Base-by-base conservation (phyloP, 1,139 yeast species). In the Saccharomyces hybrid region DNA sequence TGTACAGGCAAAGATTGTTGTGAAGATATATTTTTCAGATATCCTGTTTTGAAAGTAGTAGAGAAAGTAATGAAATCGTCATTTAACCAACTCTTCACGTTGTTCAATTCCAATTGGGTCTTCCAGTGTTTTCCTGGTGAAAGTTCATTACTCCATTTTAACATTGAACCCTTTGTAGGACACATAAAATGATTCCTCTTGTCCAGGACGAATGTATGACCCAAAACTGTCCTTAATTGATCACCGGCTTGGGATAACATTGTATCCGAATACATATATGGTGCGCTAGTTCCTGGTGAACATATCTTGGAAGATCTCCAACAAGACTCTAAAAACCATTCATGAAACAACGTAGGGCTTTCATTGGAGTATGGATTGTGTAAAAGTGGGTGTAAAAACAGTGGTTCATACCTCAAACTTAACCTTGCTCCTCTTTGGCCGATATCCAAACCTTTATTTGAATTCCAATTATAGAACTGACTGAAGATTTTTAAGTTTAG, bases 141-240 rank as follows among this genome's bases (percentile, higher is more conserved):
- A 25, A 80, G 64, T 65, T 93, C 97, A 16, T 82, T 69, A 1
- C 81, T 78, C 0, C 81, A 55, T 56, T 83, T 79, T 49, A 81
- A 59, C 49, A 75, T 73, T 32, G 70, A 66, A 0, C 99, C 99
- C 1, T 60, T 57, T 0, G 80, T 73, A 0, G 93, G 89, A 49
- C 84, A 73, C 31, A 79, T 76, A 16, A 68, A 65, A 56, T 76
- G 78, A 63, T 84, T 78, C 65, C 95, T 75, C 3, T 82, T 67
- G 66, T 87, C 95, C 61, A 77, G 77, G 2, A 69, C 69, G 14
- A 79, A 55, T 50, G 78, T 76, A 60, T 84, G 81, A 9, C 76
- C 73, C 6, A 85, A 54, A 2, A 88, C 74, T 1, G 83, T 76
- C 63, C 86, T 87, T 58, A 81, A 72, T 56, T 80, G 78, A 52